Percentiles rank a stretch among this genome's conserved stretches.
Evolutionary conservation across 306 rosid genomes (phyloP).

Genomic region (Senna tora): DNA sequence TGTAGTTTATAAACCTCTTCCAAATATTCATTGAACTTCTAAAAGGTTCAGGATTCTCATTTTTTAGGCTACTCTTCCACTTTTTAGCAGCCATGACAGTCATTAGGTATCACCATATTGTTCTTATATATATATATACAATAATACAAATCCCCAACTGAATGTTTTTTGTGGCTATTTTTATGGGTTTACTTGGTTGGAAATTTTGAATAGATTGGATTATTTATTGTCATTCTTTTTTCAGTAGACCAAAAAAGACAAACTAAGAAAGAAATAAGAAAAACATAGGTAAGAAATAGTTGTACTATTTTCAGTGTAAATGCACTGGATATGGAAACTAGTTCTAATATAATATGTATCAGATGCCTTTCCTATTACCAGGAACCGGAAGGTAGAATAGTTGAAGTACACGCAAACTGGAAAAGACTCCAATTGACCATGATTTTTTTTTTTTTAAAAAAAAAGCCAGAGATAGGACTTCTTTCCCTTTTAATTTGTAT

Average conservation of each 20-base stretch:
- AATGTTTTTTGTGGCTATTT: constrained; percentile 15
- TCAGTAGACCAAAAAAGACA: neutral
- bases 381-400: neutral
- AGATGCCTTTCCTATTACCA: neutral
- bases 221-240: neutral
- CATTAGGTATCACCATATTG: neutral
- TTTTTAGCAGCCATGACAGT: constrained; percentile 1
- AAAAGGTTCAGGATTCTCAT: neutral
- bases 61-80: neutral
- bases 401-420: neutral
- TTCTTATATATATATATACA: neutral
- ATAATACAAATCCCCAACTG: constrained; percentile 7
- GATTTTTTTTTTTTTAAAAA: too few species aligned
- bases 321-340: constrained; percentile 20
- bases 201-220: neutral
- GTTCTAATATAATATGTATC: constrained; percentile 20
- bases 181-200: neutral
- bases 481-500: constrained; percentile 4
- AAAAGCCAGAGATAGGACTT: neutral
- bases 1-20: neutral
- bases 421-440: neutral
- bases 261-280: neutral
- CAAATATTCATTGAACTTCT: neutral
- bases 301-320: neutral
- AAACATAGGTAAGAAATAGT: neutral